These are phyloP conservation scores for Globisporangium cylindrosporum DNA, from an alignment of 352 stramenopile species.

Conservation along the genomic window DNA sequence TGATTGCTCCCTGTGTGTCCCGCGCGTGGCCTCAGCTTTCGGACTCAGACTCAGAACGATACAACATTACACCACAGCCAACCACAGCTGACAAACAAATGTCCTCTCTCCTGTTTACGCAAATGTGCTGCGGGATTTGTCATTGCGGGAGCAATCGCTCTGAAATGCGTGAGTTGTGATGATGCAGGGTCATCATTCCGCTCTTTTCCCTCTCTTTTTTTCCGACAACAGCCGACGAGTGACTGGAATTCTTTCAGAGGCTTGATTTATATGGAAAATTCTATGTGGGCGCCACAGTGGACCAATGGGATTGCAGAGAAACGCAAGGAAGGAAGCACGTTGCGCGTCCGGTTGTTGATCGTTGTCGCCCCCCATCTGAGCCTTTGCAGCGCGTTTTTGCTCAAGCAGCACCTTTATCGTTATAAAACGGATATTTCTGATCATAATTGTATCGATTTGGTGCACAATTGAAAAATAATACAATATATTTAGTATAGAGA, in stretches of 20 bases:
- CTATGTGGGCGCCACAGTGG: not conserved
- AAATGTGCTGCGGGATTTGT: no score
- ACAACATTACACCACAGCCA: no score
- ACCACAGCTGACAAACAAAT: no score
- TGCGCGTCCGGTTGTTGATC: not conserved
- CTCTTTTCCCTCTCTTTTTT: not conserved
- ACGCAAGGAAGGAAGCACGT: not conserved
- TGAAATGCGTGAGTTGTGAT: not conserved
- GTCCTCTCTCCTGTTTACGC: no score
- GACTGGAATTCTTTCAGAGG: not conserved
- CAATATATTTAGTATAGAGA: no score
- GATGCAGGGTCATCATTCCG: not conserved
- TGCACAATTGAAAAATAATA: no score
- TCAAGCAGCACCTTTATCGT: not conserved
- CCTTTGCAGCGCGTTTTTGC: not conserved
- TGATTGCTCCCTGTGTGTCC: not conserved
- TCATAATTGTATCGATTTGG: no score
- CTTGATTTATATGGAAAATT: not conserved
- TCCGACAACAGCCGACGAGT: not conserved
- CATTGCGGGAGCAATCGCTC: not conserved
- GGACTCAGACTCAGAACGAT: not conserved
- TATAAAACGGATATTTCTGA: no score
- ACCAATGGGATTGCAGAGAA: not conserved
- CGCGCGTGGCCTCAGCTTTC: no score
- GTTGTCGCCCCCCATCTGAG: not conserved